Evolutionary conservation across 148 eudicot genomes (phyloP).

Genomic region (Diospyros kaki): DNA sequence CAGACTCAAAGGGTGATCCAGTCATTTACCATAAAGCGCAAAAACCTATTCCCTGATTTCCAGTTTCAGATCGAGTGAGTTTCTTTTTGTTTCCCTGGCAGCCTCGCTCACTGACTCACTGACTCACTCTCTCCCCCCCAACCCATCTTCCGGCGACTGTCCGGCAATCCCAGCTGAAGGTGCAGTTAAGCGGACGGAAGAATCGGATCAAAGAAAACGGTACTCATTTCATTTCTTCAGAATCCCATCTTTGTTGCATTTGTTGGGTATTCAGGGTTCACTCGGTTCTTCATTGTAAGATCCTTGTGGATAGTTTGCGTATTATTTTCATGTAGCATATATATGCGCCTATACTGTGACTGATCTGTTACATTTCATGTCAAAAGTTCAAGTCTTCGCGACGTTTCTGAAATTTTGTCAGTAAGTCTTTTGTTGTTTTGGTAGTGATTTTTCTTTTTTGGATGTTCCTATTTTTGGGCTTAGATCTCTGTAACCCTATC

Average conservation of each 20-base stretch:
- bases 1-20: too few species aligned
- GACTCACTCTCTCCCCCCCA: background rate
- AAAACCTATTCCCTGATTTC: constrained; percentile 2
- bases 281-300: background rate
- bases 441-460: background rate
- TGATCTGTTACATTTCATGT: constrained; percentile 7
- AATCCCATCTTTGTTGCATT: background rate
- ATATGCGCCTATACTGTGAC: background rate
- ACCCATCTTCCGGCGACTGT: background rate
- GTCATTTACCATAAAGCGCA: too few species aligned
- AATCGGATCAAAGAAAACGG: background rate
- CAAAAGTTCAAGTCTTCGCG: background rate
- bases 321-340: background rate
- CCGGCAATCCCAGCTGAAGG: background rate
- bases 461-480: too few species aligned
- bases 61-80: background rate
- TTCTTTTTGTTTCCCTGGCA: background rate
- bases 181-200: background rate
- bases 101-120: background rate
- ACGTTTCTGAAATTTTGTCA: background rate
- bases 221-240: background rate
- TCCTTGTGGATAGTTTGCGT: background rate
- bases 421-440: background rate
- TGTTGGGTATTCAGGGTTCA: constrained; percentile 4
- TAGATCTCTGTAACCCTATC: too few species aligned